Conservation (phyloP, 176 grass and related monocot species). For the Cymbopogon citratus region DNA sequence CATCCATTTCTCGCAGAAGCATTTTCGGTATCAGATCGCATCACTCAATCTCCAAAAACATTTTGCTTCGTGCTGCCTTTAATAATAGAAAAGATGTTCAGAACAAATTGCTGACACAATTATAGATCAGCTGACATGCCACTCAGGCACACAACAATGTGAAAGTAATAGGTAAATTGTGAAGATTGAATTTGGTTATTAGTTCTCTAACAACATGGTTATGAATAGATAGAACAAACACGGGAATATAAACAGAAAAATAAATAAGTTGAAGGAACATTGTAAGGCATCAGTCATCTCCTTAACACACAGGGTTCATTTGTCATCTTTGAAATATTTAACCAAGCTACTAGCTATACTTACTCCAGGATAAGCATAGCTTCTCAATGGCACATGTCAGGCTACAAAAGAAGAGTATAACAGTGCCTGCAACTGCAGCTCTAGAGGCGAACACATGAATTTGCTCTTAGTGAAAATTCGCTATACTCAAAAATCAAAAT, state of each 20-base stretch:
- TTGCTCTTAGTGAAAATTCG: neutral
- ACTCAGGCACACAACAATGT: neutral
- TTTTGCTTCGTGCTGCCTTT: constrained; percentile 9
- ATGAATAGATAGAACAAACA: neutral
- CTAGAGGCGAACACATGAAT: neutral
- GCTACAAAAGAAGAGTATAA: neutral
- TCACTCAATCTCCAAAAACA: constrained; percentile 24
- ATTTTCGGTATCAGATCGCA: constrained; percentile 28
- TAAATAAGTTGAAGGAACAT: neutral
- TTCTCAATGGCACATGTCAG: neutral
- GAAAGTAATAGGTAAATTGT: neutral
- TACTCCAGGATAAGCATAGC: neutral
- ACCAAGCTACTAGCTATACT: neutral
- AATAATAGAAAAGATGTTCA: neutral
- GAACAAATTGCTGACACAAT: neutral
- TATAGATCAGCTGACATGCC: neutral
- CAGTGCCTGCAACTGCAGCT: neutral
- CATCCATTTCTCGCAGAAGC: constrained; percentile 41
- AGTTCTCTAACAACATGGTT: neutral
- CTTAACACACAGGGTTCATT: neutral
- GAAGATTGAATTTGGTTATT: neutral
- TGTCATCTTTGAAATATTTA: neutral
- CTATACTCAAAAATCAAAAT: neutral
- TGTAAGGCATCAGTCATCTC: neutral
- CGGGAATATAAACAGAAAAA: neutral